Evolutionary conservation across 345 rosid genomes (phyloP), one percentile per base, ranked within the genome.

Genomic region (Passiflora organensis): DNA sequence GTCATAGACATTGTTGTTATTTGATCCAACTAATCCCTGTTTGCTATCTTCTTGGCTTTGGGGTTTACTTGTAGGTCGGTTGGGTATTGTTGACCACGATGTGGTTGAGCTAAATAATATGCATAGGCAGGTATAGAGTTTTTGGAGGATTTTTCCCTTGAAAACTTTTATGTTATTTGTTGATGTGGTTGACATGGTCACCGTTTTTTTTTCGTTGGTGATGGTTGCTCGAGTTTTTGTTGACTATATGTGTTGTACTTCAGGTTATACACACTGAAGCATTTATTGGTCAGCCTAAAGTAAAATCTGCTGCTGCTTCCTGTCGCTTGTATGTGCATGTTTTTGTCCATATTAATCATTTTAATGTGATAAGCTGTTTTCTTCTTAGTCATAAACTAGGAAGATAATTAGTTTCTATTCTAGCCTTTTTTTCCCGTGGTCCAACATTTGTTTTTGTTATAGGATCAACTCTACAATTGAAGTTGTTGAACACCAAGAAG

Each of bases 71-170:
- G 45, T 72, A 93, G 99, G 96, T 59, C 80, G 82, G 15, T 69
- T 89, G 79, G 96, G 99, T 53, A 79, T 93, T 41, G 94, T 93
- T 15, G 95, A 93, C 72, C 89, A 93, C 57, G 99, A 89, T 78
- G 80, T 84, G 21, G 96, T 93, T 54, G 99, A 89, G 73, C 93
- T 89, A 60, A 93, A 86, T 61, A 93, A 89, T 60, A 84, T 93
- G 99, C 99, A 93, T 56, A 82, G 99, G 71, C 96, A 93, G 95
- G 99, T 89, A 83, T 20, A 47, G 34, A 53, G 48, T 28, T 8
- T 28, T 28, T 28, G 34, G 34, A 28, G 34, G 8, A 28, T 28
- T 28, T 28, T 28, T 28, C 34, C 8, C 8, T 28, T 28, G 34
- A n/a, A n/a, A n/a, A n/a, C n/a, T n/a, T n/a, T n/a, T n/a, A n/a